phyloP scores from a whole-genome alignment of 768 basidiomycete genomes.

The Suillus spraguei region DNA sequence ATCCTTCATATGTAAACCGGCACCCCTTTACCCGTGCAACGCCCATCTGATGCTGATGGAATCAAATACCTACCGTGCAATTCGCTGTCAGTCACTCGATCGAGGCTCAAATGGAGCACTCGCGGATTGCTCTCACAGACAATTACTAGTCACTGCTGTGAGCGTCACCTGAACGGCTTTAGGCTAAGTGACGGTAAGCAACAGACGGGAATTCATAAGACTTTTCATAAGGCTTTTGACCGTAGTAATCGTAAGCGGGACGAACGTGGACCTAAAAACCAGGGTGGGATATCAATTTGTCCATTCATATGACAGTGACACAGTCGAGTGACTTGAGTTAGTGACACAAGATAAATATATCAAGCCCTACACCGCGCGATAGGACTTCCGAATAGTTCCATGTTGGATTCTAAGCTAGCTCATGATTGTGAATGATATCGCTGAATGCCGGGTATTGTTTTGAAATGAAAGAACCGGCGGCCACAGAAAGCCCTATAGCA shows the following conservation, averaged over 20 bases:
- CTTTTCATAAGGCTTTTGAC: not conserved
- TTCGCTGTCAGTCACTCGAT: not conserved
- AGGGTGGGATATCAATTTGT: conserved; percentile 6
- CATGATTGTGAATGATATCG: not conserved
- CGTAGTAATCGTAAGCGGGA: conserved; percentile 13
- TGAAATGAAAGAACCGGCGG: not conserved
- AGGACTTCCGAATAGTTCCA: conserved; percentile 2
- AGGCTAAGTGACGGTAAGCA: not conserved
- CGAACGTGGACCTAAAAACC: conserved; percentile 15
- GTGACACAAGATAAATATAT: conserved; percentile 1
- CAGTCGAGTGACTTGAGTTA: not conserved
- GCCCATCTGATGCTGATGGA: conserved; percentile 5
- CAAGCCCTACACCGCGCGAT: not conserved
- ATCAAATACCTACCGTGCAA: not conserved
- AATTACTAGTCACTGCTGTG: not conserved
- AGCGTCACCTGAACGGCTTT: not conserved
- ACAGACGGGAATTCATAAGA: not conserved
- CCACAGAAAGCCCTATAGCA: not conserved
- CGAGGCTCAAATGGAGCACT: not conserved
- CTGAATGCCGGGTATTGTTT: not conserved
- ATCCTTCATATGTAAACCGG: conserved; percentile 2
- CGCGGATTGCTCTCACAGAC: conserved; percentile 2
- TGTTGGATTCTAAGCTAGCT: not conserved
- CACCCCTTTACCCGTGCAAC: not conserved
- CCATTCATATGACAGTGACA: conserved; percentile 4